A percentile compares a stretch with the other conserved stretches of the same genome.
phyloP scores from a whole-genome alignment of 352 stramenopile species.

The Stephanocyclus meneghinianus region DNA sequence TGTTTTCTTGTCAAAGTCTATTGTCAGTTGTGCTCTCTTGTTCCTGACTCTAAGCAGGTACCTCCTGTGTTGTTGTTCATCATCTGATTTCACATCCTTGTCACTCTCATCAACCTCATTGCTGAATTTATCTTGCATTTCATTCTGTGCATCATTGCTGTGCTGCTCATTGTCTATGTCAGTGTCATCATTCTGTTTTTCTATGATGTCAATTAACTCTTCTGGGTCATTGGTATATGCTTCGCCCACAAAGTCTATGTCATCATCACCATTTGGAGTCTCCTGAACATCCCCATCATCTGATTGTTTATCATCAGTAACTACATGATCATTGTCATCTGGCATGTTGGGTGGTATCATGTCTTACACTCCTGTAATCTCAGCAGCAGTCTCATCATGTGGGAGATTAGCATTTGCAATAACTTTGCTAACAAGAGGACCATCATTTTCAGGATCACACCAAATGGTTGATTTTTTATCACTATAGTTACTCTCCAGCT shows the following conservation, averaged over 20 bases:
- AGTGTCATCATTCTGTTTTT: no score
- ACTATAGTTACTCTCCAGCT: neutral
- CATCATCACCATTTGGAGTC: no score
- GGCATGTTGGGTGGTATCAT: no score
- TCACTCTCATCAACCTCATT: neutral
- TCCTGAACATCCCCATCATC: no score
- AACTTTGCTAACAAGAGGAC: neutral
- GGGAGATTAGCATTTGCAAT: neutral
- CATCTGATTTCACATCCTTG: no score
- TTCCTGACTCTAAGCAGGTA: neutral
- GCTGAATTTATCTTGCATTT: neutral
- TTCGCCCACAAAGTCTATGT: no score
- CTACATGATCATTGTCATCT: neutral
- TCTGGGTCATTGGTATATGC: no score
- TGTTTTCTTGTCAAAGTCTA: neutral
- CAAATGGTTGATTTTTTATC: no score
- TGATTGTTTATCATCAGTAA: no score
- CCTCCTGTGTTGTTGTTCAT: neutral
- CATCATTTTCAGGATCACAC: no score
- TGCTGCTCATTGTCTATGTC: neutral
- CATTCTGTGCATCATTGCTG: neutral
- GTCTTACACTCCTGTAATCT: conserved; percentile 3
- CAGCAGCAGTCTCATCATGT: neutral
- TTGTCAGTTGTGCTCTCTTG: neutral
- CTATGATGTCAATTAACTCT: no score